phyloP scores from a whole-genome alignment of 805 yeast species.

The Candida railenensis region DNA sequence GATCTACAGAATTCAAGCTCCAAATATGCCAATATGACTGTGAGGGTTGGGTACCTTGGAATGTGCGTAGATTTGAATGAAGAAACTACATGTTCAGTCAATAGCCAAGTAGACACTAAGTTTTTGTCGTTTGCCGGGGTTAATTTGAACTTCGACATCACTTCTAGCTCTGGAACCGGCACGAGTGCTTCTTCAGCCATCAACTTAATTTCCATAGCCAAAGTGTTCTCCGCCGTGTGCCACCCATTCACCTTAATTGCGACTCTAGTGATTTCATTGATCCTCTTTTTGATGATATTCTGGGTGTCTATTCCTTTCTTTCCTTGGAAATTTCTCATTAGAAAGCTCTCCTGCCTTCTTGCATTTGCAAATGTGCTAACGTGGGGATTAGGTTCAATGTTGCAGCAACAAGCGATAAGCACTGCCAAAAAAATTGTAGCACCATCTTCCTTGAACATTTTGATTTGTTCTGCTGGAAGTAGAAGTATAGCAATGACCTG shows the following conservation, averaged over 20 bases:
- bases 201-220: constrained; percentile 49
- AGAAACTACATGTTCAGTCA: constrained; percentile 35
- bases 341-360: constrained; percentile 25
- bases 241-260: constrained; percentile 57
- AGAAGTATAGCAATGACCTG: constrained; percentile 61
- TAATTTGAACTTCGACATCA: constrained; percentile 27
- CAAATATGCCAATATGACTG: constrained; percentile 36
- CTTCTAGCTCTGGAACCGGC: constrained; percentile 11
- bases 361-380: constrained; percentile 39
- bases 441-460: constrained; percentile 49
- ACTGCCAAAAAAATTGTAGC: constrained; percentile 45
- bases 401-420: constrained; percentile 56
- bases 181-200: constrained; percentile 15
- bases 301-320: constrained; percentile 49
- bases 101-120: constrained; percentile 17
- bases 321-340: constrained; percentile 38
- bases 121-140: constrained; percentile 28
- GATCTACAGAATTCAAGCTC: constrained; percentile 24
- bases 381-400: constrained; percentile 68
- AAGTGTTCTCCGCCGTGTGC: constrained; percentile 43
- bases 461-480: constrained; percentile 44
- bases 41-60: constrained; percentile 57
- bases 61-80: constrained; percentile 47
- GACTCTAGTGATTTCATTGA: constrained; percentile 42
- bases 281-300: constrained; percentile 39